Percentiles rank a stretch among this genome's conserved stretches.
Conservation (phyloP, 1,139 yeast genomes). For the Scheffersomyces lignicola region DNA sequence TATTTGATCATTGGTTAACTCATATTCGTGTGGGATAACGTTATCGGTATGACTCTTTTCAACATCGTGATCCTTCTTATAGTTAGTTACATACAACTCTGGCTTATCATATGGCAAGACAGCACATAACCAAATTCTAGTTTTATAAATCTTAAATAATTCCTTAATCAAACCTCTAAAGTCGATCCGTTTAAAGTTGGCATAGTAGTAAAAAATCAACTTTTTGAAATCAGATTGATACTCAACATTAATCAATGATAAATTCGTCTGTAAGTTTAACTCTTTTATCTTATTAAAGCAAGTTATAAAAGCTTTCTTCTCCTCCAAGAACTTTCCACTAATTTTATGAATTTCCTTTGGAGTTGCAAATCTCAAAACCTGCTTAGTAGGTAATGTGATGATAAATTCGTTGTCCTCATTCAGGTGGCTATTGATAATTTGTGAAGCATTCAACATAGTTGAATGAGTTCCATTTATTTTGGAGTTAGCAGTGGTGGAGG, state of each 20-base stretch:
- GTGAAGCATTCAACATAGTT: conserved; percentile 36
- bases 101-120: conserved; percentile 49
- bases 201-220: conserved; percentile 82
- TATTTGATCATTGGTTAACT: conserved; percentile 42
- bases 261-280: conserved; percentile 36
- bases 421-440: conserved; percentile 40
- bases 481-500: conserved; percentile 11
- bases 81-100: conserved; percentile 23
- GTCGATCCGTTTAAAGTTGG: conserved; percentile 80
- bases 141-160: conserved; percentile 87
- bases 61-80: conserved; percentile 9
- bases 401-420: conserved; percentile 49
- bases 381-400: conserved; percentile 49
- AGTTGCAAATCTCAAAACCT: conserved; percentile 49
- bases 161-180: conserved; percentile 91
- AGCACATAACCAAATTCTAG: conserved; percentile 97
- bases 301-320: conserved; percentile 47
- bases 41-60: conserved; percentile 5
- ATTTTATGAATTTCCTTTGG: conserved; percentile 48
- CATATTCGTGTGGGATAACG: conserved; percentile 41
- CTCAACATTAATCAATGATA: conserved; percentile 71
- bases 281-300: conserved; percentile 48
- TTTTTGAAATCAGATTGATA: conserved; percentile 95
- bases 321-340: conserved; percentile 46
- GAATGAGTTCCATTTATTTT: conserved; percentile 40